A percentile compares a stretch with the other conserved stretches of the same genome.
Evolutionary conservation across 306 rosid genomes (phyloP).

Genomic region (Crotalaria pallida): DNA sequence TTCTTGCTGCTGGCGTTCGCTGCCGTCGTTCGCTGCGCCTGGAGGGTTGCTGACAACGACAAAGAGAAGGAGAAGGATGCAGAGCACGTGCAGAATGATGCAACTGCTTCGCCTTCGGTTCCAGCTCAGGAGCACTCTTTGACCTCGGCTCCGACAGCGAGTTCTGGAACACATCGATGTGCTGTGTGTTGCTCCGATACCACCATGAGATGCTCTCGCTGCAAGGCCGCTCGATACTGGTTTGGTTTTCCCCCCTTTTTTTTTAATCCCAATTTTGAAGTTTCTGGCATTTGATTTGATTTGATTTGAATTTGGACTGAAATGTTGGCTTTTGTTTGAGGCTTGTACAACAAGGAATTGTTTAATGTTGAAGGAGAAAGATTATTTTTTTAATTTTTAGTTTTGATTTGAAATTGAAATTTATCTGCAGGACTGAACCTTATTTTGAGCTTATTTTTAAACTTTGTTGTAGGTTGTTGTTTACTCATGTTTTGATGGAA

Average conservation of each 20-base stretch:
- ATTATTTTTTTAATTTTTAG: no score
- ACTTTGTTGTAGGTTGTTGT: neutral
- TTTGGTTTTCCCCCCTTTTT: conserved; percentile 9
- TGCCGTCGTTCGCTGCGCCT: conserved; percentile 36
- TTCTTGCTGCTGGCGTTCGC: conserved; percentile 28
- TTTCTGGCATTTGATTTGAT: neutral
- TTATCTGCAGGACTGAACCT: neutral
- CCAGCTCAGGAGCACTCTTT: neutral
- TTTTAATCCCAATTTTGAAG: neutral
- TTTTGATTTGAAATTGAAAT: neutral
- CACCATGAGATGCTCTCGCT: conserved; percentile 54
- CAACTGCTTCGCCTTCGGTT: conserved; percentile 5
- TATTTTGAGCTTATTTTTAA: neutral
- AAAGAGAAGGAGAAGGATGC: conserved; percentile 42
- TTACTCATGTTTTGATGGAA: neutral
- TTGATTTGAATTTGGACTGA: neutral
- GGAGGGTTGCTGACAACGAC: conserved; percentile 49
- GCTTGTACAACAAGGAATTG: neutral
- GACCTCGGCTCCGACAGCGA: neutral
- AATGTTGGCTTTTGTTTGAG: neutral
- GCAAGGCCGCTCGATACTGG: conserved; percentile 70
- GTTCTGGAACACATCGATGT: conserved; percentile 27
- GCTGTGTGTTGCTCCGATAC: conserved; percentile 49
- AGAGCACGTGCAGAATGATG: conserved; percentile 35
- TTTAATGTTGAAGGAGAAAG: neutral